Evolutionary conservation across 352 stramenopile species (phyloP).

Genomic region (Phytophthora tentaculata): DNA sequence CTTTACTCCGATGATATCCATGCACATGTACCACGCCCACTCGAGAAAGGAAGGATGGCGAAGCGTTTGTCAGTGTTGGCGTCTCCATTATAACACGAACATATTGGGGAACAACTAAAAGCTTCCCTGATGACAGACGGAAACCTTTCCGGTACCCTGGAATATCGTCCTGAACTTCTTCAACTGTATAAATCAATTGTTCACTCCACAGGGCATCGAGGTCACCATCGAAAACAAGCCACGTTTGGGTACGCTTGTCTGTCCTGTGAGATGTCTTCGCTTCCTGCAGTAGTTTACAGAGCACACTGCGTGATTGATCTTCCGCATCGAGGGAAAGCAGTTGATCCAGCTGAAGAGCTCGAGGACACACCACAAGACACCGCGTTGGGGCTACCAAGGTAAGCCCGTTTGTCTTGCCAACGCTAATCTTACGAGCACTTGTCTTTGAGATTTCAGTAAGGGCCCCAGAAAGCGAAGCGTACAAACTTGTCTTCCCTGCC

Average conservation of each 20-base stretch:
- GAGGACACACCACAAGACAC: conserved; percentile 49
- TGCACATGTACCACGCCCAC: conserved; percentile 51
- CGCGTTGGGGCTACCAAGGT: conserved; percentile 24
- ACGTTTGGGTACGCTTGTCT: conserved; percentile 44
- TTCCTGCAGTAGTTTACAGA: conserved; percentile 51
- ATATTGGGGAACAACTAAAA: conserved; percentile 37
- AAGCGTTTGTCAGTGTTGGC: conserved; percentile 47
- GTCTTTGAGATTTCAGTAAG: conserved; percentile 27
- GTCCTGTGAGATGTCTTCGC: conserved; percentile 39
- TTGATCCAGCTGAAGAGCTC: conserved; percentile 41
- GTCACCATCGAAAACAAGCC: conserved; percentile 75
- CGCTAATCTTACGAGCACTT: neutral
- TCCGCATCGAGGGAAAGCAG: conserved; percentile 37
- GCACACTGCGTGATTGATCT: conserved; percentile 36
- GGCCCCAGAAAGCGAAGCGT: conserved; percentile 41
- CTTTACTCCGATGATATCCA: neutral
- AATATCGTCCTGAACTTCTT: conserved; percentile 24
- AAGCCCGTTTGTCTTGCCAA: neutral
- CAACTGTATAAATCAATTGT: conserved; percentile 46
- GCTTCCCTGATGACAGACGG: conserved; percentile 45
- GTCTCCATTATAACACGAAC: conserved; percentile 66
- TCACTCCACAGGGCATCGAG: conserved; percentile 55
- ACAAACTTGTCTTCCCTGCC: conserved; percentile 65
- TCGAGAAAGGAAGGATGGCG: conserved; percentile 59
- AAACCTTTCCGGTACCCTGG: conserved; percentile 35